Conservation (phyloP, 148 eudicot species). For the Oxyria digyna region DNA sequence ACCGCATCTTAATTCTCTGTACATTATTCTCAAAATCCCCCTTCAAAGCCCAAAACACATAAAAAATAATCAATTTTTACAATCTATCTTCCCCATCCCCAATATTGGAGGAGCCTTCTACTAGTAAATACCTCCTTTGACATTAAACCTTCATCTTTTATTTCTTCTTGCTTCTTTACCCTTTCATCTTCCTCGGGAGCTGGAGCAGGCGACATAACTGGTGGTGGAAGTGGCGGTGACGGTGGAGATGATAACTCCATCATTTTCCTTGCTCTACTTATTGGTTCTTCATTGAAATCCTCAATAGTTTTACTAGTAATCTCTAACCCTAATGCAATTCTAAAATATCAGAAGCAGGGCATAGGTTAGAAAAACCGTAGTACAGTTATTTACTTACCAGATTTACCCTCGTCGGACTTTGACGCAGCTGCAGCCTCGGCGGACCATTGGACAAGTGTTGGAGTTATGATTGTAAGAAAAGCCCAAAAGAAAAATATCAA, state of each 20-base stretch:
- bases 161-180: background rate
- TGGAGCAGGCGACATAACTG: background rate
- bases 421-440: conserved; percentile 7
- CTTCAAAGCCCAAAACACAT: background rate
- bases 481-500: conserved; percentile 11
- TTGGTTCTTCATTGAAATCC: background rate
- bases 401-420: background rate
- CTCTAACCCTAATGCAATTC: background rate
- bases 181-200: background rate
- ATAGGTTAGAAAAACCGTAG: background rate
- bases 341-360: background rate
- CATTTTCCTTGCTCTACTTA: conserved; percentile 4
- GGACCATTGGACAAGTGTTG: conserved; percentile 7
- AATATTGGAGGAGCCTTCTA: conserved; percentile 4
- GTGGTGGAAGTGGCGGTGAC: background rate
- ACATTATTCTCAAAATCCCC: too few species aligned
- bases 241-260: conserved; percentile 7
- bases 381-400: background rate
- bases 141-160: background rate
- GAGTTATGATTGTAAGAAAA: conserved; percentile 4
- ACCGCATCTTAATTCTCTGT: background rate
- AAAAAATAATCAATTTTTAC: background rate
- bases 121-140: background rate
- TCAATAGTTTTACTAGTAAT: too few species aligned
- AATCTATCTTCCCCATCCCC: conserved; percentile 1